These are phyloP conservation scores for Lentinula novae-zelandiae DNA, from an alignment of 1,284 basidiomycete genomes.

Conservation along the genomic window DNA sequence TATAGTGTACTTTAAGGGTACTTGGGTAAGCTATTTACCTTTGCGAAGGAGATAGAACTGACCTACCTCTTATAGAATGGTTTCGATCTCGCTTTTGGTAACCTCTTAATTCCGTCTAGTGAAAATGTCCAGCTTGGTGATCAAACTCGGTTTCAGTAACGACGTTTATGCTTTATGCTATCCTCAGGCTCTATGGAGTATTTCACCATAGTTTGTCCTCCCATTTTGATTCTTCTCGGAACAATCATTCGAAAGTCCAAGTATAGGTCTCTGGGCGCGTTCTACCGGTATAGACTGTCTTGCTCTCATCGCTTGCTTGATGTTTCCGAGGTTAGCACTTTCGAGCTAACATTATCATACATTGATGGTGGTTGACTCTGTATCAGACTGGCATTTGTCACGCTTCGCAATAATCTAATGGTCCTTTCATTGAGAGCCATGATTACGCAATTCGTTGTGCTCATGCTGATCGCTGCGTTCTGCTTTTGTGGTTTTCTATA, in stretches of 20 bases:
- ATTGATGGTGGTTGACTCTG: neutral
- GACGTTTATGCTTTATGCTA: conserved; percentile 72
- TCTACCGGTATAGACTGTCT: conserved; percentile 69
- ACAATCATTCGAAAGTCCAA: neutral
- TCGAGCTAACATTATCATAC: too few species aligned
- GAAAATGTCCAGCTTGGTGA: conserved; percentile 14
- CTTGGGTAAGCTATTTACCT: conserved; percentile 53
- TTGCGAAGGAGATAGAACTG: neutral
- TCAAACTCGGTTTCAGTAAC: conserved; percentile 45
- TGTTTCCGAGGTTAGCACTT: conserved; percentile 72
- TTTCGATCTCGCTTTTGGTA: conserved; percentile 86
- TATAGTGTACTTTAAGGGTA: conserved; percentile 76
- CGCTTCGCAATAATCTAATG: conserved; percentile 83
- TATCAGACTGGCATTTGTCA: conserved; percentile 78
- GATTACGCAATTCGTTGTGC: conserved; percentile 70
- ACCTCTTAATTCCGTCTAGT: too few species aligned
- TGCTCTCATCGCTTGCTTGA: conserved; percentile 76
- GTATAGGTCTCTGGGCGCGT: conserved; percentile 55
- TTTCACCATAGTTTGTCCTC: conserved; percentile 49
- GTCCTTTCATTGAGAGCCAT: conserved; percentile 77
- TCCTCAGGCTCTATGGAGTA: conserved; percentile 71
- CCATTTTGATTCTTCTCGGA: neutral
- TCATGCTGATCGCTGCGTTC: conserved; percentile 88
- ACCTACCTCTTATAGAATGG: conserved; percentile 60
- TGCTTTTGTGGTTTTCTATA: conserved; percentile 91